A percentile compares a stretch with the other conserved stretches of the same genome.
phyloP scores from a whole-genome alignment of 495 filamentous ascomycete species.

The Neohortaea acidophila region DNA sequence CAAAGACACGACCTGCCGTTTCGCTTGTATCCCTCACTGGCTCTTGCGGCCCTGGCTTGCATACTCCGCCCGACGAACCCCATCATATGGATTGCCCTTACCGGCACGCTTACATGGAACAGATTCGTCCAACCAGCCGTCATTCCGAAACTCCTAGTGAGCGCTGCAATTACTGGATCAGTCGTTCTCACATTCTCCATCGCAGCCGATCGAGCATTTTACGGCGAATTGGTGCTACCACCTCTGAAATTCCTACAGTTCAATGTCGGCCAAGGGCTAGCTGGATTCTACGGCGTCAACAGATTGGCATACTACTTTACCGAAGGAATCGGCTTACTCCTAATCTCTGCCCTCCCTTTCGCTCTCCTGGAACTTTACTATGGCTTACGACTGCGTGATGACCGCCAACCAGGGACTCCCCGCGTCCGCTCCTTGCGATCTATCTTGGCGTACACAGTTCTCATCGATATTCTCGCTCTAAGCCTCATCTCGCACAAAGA shows the following conservation, averaged over 20 bases:
- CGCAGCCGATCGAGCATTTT: slow-evolving; percentile 66
- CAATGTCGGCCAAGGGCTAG: slow-evolving; percentile 74
- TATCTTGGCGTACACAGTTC: slow-evolving; percentile 11
- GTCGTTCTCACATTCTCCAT: slow-evolving; percentile 47
- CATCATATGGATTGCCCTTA: slow-evolving; percentile 50
- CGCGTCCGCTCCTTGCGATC: no score
- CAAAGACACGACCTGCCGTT: neutral
- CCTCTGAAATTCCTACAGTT: slow-evolving; percentile 80
- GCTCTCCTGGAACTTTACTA: slow-evolving; percentile 26
- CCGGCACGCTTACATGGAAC: neutral
- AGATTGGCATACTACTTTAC: slow-evolving; percentile 83
- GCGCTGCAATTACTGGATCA: slow-evolving; percentile 54
- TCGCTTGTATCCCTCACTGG: slow-evolving; percentile 4
- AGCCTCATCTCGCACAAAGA: slow-evolving; percentile 89
- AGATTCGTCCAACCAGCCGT: no score
- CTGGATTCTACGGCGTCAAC: slow-evolving; percentile 86
- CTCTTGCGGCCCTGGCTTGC: slow-evolving; percentile 49
- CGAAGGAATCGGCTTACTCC: slow-evolving; percentile 75
- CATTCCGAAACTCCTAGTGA: slow-evolving; percentile 39
- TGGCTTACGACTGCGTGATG: neutral
- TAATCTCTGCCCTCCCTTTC: slow-evolving; percentile 72
- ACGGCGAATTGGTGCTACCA: slow-evolving; percentile 77
- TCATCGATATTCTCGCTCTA: slow-evolving; percentile 27
- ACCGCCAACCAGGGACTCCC: slow-evolving; percentile 1
- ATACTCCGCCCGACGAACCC: slow-evolving; percentile 82